Evolutionary conservation across 192 early-diverging fungal species (phyloP), one percentile per base, ranked within the genome.

Genomic region (Pilaira anomala): DNA sequence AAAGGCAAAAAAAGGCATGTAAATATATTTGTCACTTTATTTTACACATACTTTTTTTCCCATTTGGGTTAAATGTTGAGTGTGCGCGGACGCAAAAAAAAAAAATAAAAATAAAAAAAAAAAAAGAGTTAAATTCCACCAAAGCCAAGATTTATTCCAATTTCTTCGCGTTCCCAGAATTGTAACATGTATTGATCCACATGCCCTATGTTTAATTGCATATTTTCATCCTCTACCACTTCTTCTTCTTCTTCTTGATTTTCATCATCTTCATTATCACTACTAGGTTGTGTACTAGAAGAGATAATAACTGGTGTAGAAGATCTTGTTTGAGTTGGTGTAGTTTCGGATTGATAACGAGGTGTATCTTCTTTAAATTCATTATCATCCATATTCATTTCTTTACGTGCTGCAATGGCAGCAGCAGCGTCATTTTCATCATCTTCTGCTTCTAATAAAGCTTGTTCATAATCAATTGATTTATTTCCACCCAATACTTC

Each of bases 161-260:
- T 73, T 25, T 67, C 45, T 57, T 83, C 83, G 9, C 68, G 41
- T 48, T 85, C 81, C 71, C 72, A 70, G 42, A 86, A 86, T 24
- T 86, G 78, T 24, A 87, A 62, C 85, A 88, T 88, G 41, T 88
- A 90, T 67, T 88, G 80, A 62, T 91, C 89, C 26, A 91, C 82
- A 66, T 88, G 87, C 8, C 83, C 84, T 28, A 90, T 71, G n/a
- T 75, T 78, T 29, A 57, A 19, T 51, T 67, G 57, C 55, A 59
- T 68, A 50, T 25, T 28, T 25, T 62, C 49, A 13, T 53, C 61
- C n/a, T n/a, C n/a, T n/a, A n/a, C n/a, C 0, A 33, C 45, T 33
- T 24, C 41, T 58, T 60, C 60, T 14, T 60, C 71, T 60, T 18
- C 33, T 11, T n/a, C n/a, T n/a, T n/a, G n/a, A n/a, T n/a, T n/a